phyloP scores from a whole-genome alignment of 441 rosid genomes.

The Theobroma grandiflorum region DNA sequence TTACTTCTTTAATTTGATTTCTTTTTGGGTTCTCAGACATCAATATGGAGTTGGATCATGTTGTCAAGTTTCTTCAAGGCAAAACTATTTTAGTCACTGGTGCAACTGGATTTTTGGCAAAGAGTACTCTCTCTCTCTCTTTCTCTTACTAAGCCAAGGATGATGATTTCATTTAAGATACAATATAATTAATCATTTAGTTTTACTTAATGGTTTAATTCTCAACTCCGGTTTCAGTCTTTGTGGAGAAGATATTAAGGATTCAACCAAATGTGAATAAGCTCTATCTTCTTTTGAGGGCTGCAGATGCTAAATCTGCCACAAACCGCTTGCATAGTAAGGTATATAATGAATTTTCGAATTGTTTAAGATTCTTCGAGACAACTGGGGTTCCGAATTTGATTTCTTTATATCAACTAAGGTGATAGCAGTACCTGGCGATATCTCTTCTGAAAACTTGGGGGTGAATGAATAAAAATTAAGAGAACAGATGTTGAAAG shows the following conservation, averaged over 20 bases:
- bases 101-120: slow-evolving; percentile 64
- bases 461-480: too few relatives aligned
- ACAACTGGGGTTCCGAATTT: too few relatives aligned
- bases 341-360: too few relatives aligned
- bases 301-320: slow-evolving; percentile 46
- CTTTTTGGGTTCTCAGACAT: too few relatives aligned
- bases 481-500: too few relatives aligned
- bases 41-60: slow-evolving; percentile 30
- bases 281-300: slow-evolving; percentile 62
- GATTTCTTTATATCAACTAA: too few relatives aligned
- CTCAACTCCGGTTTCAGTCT: slow-evolving; percentile 41
- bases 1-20: too few relatives aligned
- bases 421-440: too few relatives aligned
- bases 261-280: slow-evolving; percentile 72
- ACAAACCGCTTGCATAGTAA: slow-evolving; percentile 49
- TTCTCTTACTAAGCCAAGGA: not conserved
- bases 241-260: slow-evolving; percentile 66
- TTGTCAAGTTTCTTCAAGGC: slow-evolving; percentile 39
- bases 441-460: too few relatives aligned
- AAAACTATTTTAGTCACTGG: slow-evolving; percentile 50
- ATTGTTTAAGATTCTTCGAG: too few relatives aligned
- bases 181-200: too few relatives aligned
- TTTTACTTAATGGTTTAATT: not conserved
- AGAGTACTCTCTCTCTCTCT: slow-evolving; percentile 49
- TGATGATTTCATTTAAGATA: too few relatives aligned